These are phyloP conservation scores for Nectriaceae sp. DNA, from an alignment of 2,329 filamentous ascomycete genomes.

Conservation along the genomic window DNA sequence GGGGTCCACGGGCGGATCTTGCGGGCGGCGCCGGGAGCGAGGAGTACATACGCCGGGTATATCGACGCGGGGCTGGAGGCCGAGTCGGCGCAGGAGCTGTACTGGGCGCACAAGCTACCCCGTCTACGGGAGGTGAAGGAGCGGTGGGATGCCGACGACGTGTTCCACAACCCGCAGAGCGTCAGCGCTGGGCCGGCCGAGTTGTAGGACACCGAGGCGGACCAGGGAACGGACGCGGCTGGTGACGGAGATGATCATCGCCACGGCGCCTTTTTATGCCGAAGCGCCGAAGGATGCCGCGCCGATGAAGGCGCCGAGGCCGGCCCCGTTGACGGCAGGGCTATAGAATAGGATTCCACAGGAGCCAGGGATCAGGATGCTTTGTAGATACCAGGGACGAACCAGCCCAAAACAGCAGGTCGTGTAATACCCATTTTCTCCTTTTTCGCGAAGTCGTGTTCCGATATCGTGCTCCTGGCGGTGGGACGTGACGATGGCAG, in stretches of 20 bases:
- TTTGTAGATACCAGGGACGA: too few relatives aligned
- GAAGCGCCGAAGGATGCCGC: conserved; percentile 7
- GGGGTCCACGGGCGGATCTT: conserved; percentile 50
- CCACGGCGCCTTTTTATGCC: background rate
- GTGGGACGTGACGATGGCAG: too few relatives aligned
- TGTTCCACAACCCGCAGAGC: conserved; percentile 63
- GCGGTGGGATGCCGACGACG: conserved; percentile 51
- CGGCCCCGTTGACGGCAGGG: background rate
- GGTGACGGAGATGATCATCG: conserved; percentile 1
- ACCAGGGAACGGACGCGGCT: background rate
- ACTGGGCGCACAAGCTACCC: conserved; percentile 57
- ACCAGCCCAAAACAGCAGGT: too few relatives aligned
- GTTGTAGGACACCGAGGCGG: background rate
- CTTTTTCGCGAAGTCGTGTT: too few relatives aligned
- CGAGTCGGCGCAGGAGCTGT: conserved; percentile 46
- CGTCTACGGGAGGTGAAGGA: conserved; percentile 51
- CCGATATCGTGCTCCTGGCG: too few relatives aligned
- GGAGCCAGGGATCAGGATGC: too few relatives aligned
- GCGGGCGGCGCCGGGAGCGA: conserved; percentile 28
- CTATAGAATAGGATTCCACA: too few relatives aligned
- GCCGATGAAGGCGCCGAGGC: background rate
- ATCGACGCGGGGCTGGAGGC: conserved; percentile 54
- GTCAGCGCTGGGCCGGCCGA: conserved; percentile 39
- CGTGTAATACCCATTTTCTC: too few relatives aligned
- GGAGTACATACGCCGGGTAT: conserved; percentile 64